A percentile compares a stretch with the other conserved stretches of the same genome.
Conservation (phyloP, 345 rosid genomes). For the Clausena lansium region DNA sequence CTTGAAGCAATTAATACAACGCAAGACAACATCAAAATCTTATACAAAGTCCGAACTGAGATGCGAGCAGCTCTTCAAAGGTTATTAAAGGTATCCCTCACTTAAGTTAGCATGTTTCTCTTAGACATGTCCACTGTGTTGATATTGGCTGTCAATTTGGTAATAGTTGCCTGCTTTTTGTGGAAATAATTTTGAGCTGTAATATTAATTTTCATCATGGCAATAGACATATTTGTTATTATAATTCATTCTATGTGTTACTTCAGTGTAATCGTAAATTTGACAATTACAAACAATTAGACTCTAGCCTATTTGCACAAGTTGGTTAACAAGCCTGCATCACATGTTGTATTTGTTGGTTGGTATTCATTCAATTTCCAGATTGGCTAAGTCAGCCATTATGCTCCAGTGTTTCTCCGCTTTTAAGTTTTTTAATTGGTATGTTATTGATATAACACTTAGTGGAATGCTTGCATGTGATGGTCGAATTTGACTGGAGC, state of each 20-base stretch:
- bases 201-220: not conserved
- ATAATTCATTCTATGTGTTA: not conserved
- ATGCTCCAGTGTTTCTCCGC: not conserved
- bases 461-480: not conserved
- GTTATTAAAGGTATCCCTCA: constrained; percentile 65
- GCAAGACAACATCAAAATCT: constrained; percentile 48
- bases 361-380: not conserved
- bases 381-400: not conserved
- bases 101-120: constrained; percentile 13
- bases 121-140: not conserved
- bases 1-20: constrained; percentile 51
- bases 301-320: not conserved
- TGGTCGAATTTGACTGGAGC: not conserved
- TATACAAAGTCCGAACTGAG: constrained; percentile 74
- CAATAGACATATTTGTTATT: not conserved
- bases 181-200: not conserved
- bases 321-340: not conserved
- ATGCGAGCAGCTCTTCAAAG: constrained; percentile 68
- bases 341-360: not conserved
- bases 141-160: not conserved
- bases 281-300: not conserved
- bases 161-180: not conserved
- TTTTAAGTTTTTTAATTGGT: not conserved
- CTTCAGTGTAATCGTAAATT: not conserved
- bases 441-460: not conserved